A percentile compares a stretch with the other conserved stretches of the same genome.
Conservation (phyloP, 106 monocot genomes). For the Dioscorea zingiberensis region DNA sequence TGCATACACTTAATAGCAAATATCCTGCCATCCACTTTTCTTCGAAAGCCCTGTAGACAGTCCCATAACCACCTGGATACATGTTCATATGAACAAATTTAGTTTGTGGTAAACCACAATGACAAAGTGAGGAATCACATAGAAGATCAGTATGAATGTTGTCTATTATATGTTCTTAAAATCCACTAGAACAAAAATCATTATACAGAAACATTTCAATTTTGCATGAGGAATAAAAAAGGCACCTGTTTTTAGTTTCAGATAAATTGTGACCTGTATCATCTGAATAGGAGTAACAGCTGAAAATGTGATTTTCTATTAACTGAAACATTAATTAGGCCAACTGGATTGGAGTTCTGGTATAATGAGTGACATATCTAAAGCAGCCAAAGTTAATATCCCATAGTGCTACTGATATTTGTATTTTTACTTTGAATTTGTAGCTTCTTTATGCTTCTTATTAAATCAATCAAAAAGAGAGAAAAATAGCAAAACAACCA, state of each 20-base stretch:
- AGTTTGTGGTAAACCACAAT: background rate
- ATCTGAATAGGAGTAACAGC: too few species aligned
- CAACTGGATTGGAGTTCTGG: background rate
- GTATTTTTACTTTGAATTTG: too few species aligned
- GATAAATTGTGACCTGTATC: background rate
- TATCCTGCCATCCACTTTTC: conserved; percentile 78
- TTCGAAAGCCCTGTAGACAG: conserved; percentile 79
- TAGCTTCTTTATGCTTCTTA: too few species aligned
- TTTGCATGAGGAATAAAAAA: too few species aligned
- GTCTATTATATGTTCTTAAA: too few species aligned
- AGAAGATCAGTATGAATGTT: background rate
- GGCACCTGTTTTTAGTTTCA: too few species aligned
- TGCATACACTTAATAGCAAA: conserved; percentile 94
- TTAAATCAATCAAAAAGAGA: background rate
- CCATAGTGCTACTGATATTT: too few species aligned
- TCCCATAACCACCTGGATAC: conserved; percentile 89
- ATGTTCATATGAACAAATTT: background rate
- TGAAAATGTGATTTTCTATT: too few species aligned
- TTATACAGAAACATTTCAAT: too few species aligned
- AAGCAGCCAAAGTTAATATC: background rate
- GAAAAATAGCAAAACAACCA: background rate
- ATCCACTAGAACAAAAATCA: too few species aligned
- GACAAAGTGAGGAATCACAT: background rate
- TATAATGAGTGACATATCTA: background rate
- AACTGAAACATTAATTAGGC: background rate